Evolutionary conservation across 2,329 filamentous ascomycete species (phyloP).

Genomic region (Daldinia eschscholtzii): DNA sequence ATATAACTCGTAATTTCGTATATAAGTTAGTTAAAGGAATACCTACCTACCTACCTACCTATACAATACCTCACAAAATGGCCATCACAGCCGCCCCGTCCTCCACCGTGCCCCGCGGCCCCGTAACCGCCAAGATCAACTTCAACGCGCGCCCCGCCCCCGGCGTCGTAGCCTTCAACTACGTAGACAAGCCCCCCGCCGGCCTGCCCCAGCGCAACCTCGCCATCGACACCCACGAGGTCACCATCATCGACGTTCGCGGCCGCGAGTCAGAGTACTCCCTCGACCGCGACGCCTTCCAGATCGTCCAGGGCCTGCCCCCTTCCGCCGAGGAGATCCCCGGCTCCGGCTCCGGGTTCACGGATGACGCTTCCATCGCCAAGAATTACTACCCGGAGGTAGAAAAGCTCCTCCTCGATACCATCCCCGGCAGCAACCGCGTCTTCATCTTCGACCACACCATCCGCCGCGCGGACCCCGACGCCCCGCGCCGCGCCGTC

Average conservation of each 20-base stretch:
- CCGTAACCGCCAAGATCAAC: conserved; percentile 71
- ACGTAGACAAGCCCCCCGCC: conserved; percentile 72
- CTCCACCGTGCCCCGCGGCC: conserved; percentile 64
- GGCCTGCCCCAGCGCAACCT: conserved; percentile 77
- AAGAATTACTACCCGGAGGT: conserved; percentile 87
- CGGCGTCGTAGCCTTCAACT: conserved; percentile 72
- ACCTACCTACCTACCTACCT: no score
- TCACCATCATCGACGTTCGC: conserved; percentile 79
- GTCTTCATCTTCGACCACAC: conserved; percentile 90
- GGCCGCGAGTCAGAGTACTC: conserved; percentile 74
- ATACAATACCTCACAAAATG: conserved; percentile 49
- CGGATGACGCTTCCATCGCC: conserved; percentile 76
- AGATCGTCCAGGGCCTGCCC: conserved; percentile 69
- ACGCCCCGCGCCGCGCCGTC: conserved; percentile 76
- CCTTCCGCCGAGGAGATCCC: conserved; percentile 54
- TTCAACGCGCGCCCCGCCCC: conserved; percentile 70
- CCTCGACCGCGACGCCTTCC: conserved; percentile 82
- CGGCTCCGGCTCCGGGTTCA: conserved; percentile 68
- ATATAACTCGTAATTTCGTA: background rate
- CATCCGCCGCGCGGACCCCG: conserved; percentile 74
- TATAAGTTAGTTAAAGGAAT: background rate
- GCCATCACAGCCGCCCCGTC: conserved; percentile 53
- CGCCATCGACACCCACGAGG: conserved; percentile 60
- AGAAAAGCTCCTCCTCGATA: conserved; percentile 75
- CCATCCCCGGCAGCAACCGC: conserved; percentile 74